These are phyloP conservation scores for Ambrosiella xylebori DNA, from an alignment of 2,329 filamentous ascomycete species.

Conservation along the genomic window DNA sequence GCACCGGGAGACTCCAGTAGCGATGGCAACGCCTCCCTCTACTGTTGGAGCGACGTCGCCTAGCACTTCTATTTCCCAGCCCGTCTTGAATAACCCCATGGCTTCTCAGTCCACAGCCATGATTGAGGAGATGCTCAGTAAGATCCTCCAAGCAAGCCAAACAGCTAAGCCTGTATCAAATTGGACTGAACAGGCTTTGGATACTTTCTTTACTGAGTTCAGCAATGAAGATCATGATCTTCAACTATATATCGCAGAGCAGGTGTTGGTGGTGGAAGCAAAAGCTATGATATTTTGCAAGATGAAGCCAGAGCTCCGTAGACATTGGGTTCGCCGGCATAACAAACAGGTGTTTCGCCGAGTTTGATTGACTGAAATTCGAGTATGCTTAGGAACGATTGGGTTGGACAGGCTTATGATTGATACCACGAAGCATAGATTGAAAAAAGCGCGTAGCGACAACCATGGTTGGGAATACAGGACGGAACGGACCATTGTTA, in stretches of 20 bases:
- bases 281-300: constrained; percentile 47
- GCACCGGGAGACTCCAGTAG: neutral
- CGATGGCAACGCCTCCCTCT: constrained; percentile 4
- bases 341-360: constrained; percentile 12
- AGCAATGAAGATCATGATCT: constrained; percentile 38
- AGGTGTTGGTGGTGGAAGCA: constrained; percentile 38
- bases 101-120: neutral
- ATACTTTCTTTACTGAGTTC: constrained; percentile 43
- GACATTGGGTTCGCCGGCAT: constrained; percentile 33
- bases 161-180: constrained; percentile 21
- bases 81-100: neutral
- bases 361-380: constrained; percentile 20
- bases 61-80: constrained; percentile 1
- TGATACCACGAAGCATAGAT: neutral
- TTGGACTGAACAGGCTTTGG: constrained; percentile 41
- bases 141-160: constrained; percentile 24
- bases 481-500: neutral
- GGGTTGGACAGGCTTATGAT: neutral
- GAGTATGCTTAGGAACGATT: constrained; percentile 2
- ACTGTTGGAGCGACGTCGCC: constrained; percentile 6
- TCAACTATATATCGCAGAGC: constrained; percentile 42
- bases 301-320: constrained; percentile 34
- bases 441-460: neutral
- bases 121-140: constrained; percentile 20
- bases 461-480: neutral